phyloP scores from a whole-genome alignment of 352 stramenopile genomes.

The Thalassiosira hispida region DNA sequence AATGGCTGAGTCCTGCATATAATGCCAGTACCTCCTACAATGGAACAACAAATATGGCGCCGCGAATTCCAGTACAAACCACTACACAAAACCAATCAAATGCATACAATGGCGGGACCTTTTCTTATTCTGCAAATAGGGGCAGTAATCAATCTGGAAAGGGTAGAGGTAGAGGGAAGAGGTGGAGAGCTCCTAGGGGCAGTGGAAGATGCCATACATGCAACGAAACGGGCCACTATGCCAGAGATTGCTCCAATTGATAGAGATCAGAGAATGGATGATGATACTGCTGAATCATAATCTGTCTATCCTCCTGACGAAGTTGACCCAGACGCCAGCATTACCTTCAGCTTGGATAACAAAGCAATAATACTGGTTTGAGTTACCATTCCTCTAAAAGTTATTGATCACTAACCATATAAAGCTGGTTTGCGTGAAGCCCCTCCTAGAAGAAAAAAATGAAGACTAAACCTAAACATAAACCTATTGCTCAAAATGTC shows the following conservation, averaged over 20 bases:
- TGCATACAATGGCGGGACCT: neutral
- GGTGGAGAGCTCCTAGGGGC: neutral
- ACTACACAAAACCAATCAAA: neutral
- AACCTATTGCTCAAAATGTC: too few relatives aligned
- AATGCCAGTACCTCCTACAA: neutral
- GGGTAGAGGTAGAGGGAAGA: neutral
- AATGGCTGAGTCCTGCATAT: neutral
- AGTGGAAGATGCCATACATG: neutral
- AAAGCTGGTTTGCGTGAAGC: too few relatives aligned
- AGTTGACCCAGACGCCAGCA: too few relatives aligned
- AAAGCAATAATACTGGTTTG: too few relatives aligned
- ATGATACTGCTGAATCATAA: too few relatives aligned
- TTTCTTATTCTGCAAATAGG: neutral
- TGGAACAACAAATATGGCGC: neutral
- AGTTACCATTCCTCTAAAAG: too few relatives aligned
- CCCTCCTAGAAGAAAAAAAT: too few relatives aligned
- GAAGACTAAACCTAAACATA: too few relatives aligned
- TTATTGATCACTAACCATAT: too few relatives aligned
- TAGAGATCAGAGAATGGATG: neutral
- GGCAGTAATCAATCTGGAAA: neutral
- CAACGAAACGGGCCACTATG: neutral
- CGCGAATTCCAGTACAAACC: neutral
- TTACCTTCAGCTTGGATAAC: too few relatives aligned
- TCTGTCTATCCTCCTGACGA: too few relatives aligned
- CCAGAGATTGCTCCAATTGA: conserved; percentile 2